Percentiles rank a stretch among this genome's conserved stretches.
phyloP scores from a whole-genome alignment of 108 stramenopile genomes.

The Fragilariopsis cylindrus region DNA sequence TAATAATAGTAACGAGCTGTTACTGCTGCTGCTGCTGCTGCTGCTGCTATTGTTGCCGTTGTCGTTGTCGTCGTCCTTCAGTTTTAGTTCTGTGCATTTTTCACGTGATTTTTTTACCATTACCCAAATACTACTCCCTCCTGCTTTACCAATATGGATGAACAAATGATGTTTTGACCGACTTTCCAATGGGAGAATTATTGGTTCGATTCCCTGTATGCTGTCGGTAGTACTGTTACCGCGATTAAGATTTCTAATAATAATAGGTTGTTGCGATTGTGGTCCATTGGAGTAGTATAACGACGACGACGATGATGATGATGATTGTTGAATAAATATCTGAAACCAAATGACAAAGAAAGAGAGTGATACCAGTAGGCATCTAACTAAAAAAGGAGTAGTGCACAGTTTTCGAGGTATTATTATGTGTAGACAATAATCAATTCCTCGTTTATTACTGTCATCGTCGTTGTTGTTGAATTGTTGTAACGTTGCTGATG shows the following conservation, averaged over 20 bases:
- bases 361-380: too few relatives aligned
- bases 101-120: slow-evolving; percentile 1
- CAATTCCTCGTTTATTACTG: too few relatives aligned
- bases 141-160: slow-evolving; percentile 22
- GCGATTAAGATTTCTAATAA: background rate
- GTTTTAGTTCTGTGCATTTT: background rate
- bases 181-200: background rate
- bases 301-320: too few relatives aligned
- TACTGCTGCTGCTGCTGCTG: background rate
- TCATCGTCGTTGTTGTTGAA: too few relatives aligned
- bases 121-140: background rate
- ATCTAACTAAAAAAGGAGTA: too few relatives aligned
- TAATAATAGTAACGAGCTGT: background rate
- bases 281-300: too few relatives aligned
- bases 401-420: too few relatives aligned
- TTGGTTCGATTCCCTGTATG: background rate
- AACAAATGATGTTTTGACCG: background rate
- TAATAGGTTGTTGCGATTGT: background rate
- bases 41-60: background rate
- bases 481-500: too few relatives aligned
- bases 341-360: too few relatives aligned
- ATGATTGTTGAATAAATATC: too few relatives aligned
- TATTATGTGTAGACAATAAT: too few relatives aligned
- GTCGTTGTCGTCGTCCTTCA: background rate
- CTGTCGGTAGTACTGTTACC: background rate